Evolutionary conservation across 2,329 filamentous ascomycete species (phyloP), one percentile per base, ranked within the genome.

Genomic region (Sporothrix dimorphospora): DNA sequence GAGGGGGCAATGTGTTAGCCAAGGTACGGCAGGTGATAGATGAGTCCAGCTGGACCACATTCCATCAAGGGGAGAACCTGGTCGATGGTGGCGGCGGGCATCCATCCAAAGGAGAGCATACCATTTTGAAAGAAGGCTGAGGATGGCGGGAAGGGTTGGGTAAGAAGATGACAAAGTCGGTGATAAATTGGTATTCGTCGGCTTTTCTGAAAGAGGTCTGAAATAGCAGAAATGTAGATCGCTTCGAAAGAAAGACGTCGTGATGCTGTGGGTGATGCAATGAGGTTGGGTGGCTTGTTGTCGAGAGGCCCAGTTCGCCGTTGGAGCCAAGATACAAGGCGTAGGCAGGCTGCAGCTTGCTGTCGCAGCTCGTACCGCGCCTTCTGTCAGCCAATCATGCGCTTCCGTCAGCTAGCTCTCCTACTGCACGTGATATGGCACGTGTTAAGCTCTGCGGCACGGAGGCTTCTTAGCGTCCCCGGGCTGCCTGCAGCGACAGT

Each of bases 101-200:
- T 63, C 34, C 1, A 42, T 63, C 7, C n/a, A 4, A 12, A 14
- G 16, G 9, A 42, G 24, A 19, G 78, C 81, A 81, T 83, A 87
- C 85, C 86, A 88, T 88, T 73, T 82, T 86, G 82, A 75, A 77
- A 24, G n/a, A 42, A 49, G 40, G 63, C 16, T n/a, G 63, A 12
- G 42, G 42, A 47, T 19, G 24, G 16, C 16, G 63, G n/a, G 16
- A 16, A 7, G 27, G 38, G 38, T 24, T 24, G 38, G 40, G 45
- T 42, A 27, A 49, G n/a, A 12, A 27, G 12, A 27, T 5, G 4
- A 45, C 3, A n/a, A 4, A 38, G 38, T 4, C 11, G 59, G 21
- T 21, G 34, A 45, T 45, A 21, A 45, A 27, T 27, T 45, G 59
- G 59, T 1, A 14, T 38, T 27, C 38, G 38, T 45, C 59, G 38